Percentiles rank a stretch among this genome's conserved stretches.
phyloP scores from a whole-genome alignment of 2,329 filamentous ascomycete genomes.

The Epichloe bromicola region DNA sequence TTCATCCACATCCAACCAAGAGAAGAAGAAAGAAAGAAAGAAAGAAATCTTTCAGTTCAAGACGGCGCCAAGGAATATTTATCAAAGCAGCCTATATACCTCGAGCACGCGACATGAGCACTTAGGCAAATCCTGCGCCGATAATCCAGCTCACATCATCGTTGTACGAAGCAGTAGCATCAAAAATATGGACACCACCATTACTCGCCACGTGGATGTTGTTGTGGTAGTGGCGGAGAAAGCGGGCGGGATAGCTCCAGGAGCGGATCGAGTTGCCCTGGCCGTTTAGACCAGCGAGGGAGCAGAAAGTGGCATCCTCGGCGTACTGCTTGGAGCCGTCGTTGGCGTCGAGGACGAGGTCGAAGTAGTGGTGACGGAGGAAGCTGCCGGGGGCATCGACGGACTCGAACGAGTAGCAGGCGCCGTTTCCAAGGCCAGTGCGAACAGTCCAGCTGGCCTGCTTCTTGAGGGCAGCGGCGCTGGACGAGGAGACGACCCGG shows the following conservation, averaged over 20 bases:
- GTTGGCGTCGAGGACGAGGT: constrained; percentile 32
- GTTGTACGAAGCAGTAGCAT: background rate
- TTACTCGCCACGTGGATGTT: background rate
- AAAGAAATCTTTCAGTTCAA: too few species aligned
- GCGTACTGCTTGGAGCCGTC: constrained; percentile 43
- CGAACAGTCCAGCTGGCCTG: constrained; percentile 41
- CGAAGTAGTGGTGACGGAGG: constrained; percentile 42
- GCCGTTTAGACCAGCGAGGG: constrained; percentile 36
- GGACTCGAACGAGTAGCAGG: constrained; percentile 49
- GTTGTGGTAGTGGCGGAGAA: constrained; percentile 36
- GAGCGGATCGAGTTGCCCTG: constrained; percentile 38
- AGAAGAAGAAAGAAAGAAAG: too few species aligned
- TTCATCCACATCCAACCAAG: too few species aligned
- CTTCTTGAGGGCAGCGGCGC: constrained; percentile 33
- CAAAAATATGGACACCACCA: background rate
- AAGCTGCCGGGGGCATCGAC: constrained; percentile 43
- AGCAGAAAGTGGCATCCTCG: constrained; percentile 53
- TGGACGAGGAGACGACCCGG: constrained; percentile 39
- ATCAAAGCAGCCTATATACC: too few species aligned
- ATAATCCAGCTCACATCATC: background rate
- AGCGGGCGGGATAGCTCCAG: constrained; percentile 49
- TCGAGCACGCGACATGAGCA: too few species aligned
- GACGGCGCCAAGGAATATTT: too few species aligned
- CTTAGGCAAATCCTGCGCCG: background rate
- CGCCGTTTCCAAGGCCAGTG: constrained; percentile 41